Evolutionary conservation across 176 grass and related monocot species (phyloP), one percentile per base, ranked within the genome.

Genomic region (Saccharum spontaneum): DNA sequence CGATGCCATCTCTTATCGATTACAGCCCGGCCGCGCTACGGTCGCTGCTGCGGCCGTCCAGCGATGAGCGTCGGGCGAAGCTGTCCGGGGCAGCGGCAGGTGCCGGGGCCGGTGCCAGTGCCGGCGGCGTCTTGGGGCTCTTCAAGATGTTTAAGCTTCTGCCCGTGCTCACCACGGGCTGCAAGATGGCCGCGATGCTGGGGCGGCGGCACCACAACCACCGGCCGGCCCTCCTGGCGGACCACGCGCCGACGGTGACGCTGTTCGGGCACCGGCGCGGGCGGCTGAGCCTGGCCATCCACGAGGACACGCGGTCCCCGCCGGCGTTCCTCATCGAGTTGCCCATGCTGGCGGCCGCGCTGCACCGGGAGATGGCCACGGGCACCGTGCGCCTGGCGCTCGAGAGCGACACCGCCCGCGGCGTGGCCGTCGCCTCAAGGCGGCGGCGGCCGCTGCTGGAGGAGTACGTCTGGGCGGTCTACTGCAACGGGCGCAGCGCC

Each of bases 381-480:
- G 93, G 93, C 13, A 62, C 80, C 60, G 90, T 97, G 38, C 92
- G 79, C 84, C 84, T 97, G 39, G 95, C 88, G 23, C 87, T 97
- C 8, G 95, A 97, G 85, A 91, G 95, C 83, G 95, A 92, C 69
- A 92, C 95, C 34, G 34, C 34, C 1, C 84, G 92, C 43, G 90
- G 55, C 55, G 76, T 75, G 1, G 64, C 39, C 39, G 75, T 82
- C 1, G 57, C 15, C 80, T 3, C 84, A 84, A 18, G 90, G 72
- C 46, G 77, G 14, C 52, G 77, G 14, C 52, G 81, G 37, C 91
- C 79, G 75, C 84, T 97, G 7, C 64, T 91, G 5, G 95, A 97
- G 89, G 95, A 97, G 79, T 97, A 93, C 52, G 95, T 98, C 2
- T 98, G 95, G 95, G 95, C 89, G 8, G 89, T 98, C 3, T 98